Percentiles rank a stretch among this genome's conserved stretches.
These are phyloP conservation scores for Leucogyrophana mollusca DNA, from an alignment of 768 basidiomycete species.

Conservation along the genomic window DNA sequence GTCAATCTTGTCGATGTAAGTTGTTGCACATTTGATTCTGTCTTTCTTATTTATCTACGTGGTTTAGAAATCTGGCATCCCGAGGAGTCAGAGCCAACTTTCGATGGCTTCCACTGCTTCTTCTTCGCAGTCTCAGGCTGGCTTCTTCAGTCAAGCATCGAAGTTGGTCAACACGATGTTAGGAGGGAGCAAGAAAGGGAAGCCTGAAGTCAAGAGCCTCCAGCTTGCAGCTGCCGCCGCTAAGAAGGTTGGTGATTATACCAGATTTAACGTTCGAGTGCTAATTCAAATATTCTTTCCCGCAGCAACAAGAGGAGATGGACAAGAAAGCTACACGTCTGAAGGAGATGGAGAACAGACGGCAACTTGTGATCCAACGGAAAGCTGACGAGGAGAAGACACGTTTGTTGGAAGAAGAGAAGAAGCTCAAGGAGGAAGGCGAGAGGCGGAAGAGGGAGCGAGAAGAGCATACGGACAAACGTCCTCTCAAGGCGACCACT, in stretches of 20 bases:
- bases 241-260: slow-evolving; percentile 67
- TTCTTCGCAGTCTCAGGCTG: slow-evolving; percentile 42
- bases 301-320: slow-evolving; percentile 84
- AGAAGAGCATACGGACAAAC: slow-evolving; percentile 74
- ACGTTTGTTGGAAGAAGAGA: slow-evolving; percentile 63
- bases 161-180: slow-evolving; percentile 68
- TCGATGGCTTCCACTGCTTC: slow-evolving; percentile 48
- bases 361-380: slow-evolving; percentile 66
- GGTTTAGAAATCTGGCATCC: slow-evolving; percentile 13
- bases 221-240: slow-evolving; percentile 81
- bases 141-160: slow-evolving; percentile 70
- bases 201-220: slow-evolving; percentile 77
- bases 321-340: slow-evolving; percentile 74
- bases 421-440: slow-evolving; percentile 67
- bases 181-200: slow-evolving; percentile 67
- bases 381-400: slow-evolving; percentile 79
- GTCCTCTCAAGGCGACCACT: slow-evolving; percentile 47
- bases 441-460: slow-evolving; percentile 82
- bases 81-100: slow-evolving; percentile 51
- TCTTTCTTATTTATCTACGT: slow-evolving; percentile 8
- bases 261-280: neutral
- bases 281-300: slow-evolving; percentile 6
- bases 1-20: slow-evolving; percentile 44
- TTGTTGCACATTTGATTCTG: slow-evolving; percentile 11
- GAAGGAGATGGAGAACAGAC: slow-evolving; percentile 81